Conservation (phyloP, 768 basidiomycete genomes). For the Hydnum rufescens region DNA sequence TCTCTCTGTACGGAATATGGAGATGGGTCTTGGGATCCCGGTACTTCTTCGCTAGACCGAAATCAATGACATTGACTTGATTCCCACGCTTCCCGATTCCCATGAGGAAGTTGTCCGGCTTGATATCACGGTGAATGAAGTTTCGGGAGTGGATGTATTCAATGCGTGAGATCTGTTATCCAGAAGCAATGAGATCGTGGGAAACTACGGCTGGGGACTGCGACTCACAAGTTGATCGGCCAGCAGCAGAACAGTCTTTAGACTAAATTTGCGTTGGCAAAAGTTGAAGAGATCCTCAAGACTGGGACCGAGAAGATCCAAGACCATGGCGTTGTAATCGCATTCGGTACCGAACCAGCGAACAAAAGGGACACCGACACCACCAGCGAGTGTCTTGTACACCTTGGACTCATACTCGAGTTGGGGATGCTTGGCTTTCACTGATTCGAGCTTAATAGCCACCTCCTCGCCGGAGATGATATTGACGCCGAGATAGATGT, state of each 20-base stretch:
- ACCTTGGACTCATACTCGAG: constrained; percentile 80
- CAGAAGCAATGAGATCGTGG: not conserved
- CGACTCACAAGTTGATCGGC: constrained; percentile 79
- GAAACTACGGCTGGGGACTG: not conserved
- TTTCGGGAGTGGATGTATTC: constrained; percentile 93
- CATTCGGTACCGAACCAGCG: constrained; percentile 63
- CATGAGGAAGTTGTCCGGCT: constrained; percentile 99
- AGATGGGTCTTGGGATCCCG: constrained; percentile 99
- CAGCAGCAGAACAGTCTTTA: constrained; percentile 86
- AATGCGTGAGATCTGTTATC: constrained; percentile 69
- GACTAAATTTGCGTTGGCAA: constrained; percentile 78
- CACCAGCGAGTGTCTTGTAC: constrained; percentile 92
- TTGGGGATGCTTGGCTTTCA: constrained; percentile 99
- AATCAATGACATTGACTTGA: constrained; percentile 93
- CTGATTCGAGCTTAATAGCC: constrained; percentile 98
- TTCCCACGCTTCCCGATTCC: constrained; percentile 98
- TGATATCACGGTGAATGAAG: constrained; percentile 92
- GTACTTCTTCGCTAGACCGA: constrained; percentile 98
- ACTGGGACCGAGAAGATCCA: constrained; percentile 78
- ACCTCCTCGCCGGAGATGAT: constrained; percentile 99
- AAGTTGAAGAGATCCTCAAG: constrained; percentile 74
- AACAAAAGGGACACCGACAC: constrained; percentile 97
- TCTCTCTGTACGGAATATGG: constrained; percentile 98
- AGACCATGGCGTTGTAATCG: constrained; percentile 99
- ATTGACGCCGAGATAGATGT: constrained; percentile 98